Conservation (phyloP, 2,329 filamentous ascomycete genomes). For the Peltaster fructicola region DNA sequence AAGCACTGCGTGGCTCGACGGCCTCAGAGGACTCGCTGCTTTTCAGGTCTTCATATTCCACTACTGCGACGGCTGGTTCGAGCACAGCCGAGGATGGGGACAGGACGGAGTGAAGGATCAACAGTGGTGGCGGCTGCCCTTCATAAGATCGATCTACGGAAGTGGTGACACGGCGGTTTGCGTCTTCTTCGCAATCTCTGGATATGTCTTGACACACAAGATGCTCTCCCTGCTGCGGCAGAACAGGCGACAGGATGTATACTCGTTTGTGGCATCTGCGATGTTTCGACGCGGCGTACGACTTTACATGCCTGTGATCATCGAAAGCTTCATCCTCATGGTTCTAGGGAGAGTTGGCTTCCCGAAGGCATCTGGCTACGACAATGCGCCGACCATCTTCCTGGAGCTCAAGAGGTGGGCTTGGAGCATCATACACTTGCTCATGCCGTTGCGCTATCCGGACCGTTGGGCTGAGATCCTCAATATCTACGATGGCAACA, state of each 20-base stretch:
- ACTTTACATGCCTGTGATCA: too few relatives aligned
- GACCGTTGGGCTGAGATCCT: too few relatives aligned
- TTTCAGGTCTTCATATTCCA: conserved; percentile 7
- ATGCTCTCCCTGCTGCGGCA: conserved; percentile 5
- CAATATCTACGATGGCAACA: too few relatives aligned
- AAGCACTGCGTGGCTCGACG: conserved; percentile 8
- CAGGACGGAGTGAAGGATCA: conserved; percentile 23
- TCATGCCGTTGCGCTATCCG: too few relatives aligned
- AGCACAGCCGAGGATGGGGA: conserved; percentile 1
- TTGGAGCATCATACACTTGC: too few relatives aligned
- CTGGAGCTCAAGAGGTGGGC: too few relatives aligned
- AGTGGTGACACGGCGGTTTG: conserved; percentile 34
- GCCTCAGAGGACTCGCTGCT: conserved; percentile 6
- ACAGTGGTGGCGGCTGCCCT: too few relatives aligned
- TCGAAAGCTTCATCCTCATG: too few relatives aligned
- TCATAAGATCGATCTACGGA: conserved; percentile 36
- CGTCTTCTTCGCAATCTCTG: conserved; percentile 44
- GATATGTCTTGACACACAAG: conserved; percentile 38
- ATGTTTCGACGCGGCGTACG: conserved; percentile 4
- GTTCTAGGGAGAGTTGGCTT: too few relatives aligned
- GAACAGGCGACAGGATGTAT: conserved; percentile 3
- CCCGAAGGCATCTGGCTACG: too few relatives aligned
- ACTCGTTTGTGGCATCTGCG: conserved; percentile 4
- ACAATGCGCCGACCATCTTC: too few relatives aligned
- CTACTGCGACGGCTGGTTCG: conserved; percentile 2